phyloP scores from a whole-genome alignment of 306 rosid genomes.

The Macrotyloma uniflorum region DNA sequence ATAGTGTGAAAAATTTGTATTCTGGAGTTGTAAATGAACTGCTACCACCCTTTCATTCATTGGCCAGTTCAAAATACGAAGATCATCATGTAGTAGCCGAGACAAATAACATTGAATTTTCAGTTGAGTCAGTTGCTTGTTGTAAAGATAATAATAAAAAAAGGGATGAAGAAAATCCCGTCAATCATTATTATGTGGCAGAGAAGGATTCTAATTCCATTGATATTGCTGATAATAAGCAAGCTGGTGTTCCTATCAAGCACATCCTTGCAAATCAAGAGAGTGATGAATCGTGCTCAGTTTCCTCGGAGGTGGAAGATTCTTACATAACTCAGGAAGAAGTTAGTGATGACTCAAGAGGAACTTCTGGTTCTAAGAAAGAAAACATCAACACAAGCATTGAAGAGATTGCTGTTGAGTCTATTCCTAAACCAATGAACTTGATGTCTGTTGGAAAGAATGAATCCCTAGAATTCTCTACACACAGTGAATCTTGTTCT shows the following conservation, averaged over 20 bases:
- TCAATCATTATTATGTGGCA: constrained; percentile 33
- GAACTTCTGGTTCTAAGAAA: constrained; percentile 18
- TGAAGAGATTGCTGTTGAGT: constrained; percentile 7
- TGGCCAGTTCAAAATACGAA: constrained; percentile 45
- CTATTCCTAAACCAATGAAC: constrained; percentile 10
- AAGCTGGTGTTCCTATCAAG: constrained; percentile 29
- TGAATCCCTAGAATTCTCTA: constrained; percentile 22
- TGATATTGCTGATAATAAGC: constrained; percentile 43
- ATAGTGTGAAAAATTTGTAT: constrained; percentile 65
- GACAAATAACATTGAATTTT: constrained; percentile 32
- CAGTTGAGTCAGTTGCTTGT: constrained; percentile 32
- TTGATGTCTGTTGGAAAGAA: constrained; percentile 20
- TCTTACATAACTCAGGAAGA: constrained; percentile 29
- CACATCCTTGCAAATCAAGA: constrained; percentile 31
- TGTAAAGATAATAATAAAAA: constrained; percentile 15
- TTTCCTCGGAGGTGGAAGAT: constrained; percentile 38
- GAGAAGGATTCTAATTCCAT: constrained; percentile 31
- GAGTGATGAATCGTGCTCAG: constrained; percentile 22
- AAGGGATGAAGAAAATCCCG: constrained; percentile 44
- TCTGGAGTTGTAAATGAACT: constrained; percentile 70
- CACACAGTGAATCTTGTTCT: constrained; percentile 7
- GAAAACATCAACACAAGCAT: constrained; percentile 21
- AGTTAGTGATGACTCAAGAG: constrained; percentile 40
- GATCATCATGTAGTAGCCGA: constrained; percentile 34
- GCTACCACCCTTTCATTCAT: constrained; percentile 52